These are phyloP conservation scores for Mortierella sp. DNA, from an alignment of 371 early-diverging fungal genomes.

Conservation along the genomic window DNA sequence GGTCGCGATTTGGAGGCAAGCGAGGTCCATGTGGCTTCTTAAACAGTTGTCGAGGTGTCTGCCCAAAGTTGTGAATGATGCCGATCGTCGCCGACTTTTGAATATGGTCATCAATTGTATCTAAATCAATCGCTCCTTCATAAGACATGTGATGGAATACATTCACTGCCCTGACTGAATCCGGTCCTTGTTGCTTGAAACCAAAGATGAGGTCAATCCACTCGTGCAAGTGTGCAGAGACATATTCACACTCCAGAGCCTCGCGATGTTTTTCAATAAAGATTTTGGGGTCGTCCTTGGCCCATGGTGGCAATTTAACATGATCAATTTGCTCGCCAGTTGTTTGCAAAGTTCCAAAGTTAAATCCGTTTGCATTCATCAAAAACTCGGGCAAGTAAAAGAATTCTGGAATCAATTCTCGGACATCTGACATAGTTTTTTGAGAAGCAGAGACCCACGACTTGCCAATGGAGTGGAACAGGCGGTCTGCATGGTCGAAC, in stretches of 20 bases:
- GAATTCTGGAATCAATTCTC: constrained; percentile 92
- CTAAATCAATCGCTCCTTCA: constrained; percentile 92
- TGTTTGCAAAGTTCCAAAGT: constrained; percentile 79
- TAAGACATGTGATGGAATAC: constrained; percentile 94
- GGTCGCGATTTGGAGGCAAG: constrained; percentile 55
- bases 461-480: constrained; percentile 76
- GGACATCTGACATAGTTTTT: constrained; percentile 85
- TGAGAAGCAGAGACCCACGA: constrained; percentile 78
- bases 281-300: constrained; percentile 84
- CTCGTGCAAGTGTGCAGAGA: constrained; percentile 84
- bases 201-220: constrained; percentile 96
- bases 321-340: constrained; percentile 82
- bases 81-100: constrained; percentile 93
- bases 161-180: constrained; percentile 87
- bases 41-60: constrained; percentile 91
- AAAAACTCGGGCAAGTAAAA: constrained; percentile 91
- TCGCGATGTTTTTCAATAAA: constrained; percentile 92
- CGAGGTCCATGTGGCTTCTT: constrained; percentile 80
- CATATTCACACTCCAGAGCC: constrained; percentile 93
- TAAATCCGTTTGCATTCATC: constrained; percentile 86
- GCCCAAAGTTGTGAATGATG: constrained; percentile 96
- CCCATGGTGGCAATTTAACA: constrained; percentile 89
- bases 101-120: constrained; percentile 87
- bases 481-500: constrained; percentile 88
- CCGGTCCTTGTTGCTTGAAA: constrained; percentile 86